Evolutionary conservation across 257 asterid species (phyloP).

Genomic region (Craterostigma plantagineum): DNA sequence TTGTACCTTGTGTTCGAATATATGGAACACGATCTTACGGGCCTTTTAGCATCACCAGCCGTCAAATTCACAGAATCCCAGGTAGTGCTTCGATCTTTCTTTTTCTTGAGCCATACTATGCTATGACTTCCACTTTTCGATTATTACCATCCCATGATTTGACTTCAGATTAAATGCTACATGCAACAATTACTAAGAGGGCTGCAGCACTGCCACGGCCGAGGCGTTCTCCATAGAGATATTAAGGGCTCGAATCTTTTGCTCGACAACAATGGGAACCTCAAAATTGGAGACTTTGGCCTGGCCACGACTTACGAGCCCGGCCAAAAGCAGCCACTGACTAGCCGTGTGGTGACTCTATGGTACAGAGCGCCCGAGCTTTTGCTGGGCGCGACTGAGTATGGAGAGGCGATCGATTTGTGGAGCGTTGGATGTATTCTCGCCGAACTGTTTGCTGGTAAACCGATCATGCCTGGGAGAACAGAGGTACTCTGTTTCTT

Average conservation of each 20-base stretch:
- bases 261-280: slow-evolving; percentile 45
- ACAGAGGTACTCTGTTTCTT: slow-evolving; percentile 39
- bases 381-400: slow-evolving; percentile 67
- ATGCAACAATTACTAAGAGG: slow-evolving; percentile 66
- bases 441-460: slow-evolving; percentile 64
- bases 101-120: background rate
- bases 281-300: slow-evolving; percentile 78
- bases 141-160: background rate
- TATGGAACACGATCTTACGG: slow-evolving; percentile 98
- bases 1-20: slow-evolving; percentile 84
- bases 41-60: slow-evolving; percentile 45
- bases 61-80: slow-evolving; percentile 76
- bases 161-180: slow-evolving; percentile 59
- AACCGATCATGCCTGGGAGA: slow-evolving; percentile 97
- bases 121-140: background rate
- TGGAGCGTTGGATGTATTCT: slow-evolving; percentile 95
- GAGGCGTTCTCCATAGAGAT: slow-evolving; percentile 79
- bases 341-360: slow-evolving; percentile 87
- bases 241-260: slow-evolving; percentile 88
- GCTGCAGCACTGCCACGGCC: slow-evolving; percentile 70
- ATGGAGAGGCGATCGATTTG: slow-evolving; percentile 67
- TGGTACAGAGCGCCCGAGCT: slow-evolving; percentile 98
- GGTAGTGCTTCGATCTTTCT: slow-evolving; percentile 16
- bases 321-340: slow-evolving; percentile 43
- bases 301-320: slow-evolving; percentile 46